phyloP scores from a whole-genome alignment of 768 basidiomycete genomes.

The Agaricus blazei region DNA sequence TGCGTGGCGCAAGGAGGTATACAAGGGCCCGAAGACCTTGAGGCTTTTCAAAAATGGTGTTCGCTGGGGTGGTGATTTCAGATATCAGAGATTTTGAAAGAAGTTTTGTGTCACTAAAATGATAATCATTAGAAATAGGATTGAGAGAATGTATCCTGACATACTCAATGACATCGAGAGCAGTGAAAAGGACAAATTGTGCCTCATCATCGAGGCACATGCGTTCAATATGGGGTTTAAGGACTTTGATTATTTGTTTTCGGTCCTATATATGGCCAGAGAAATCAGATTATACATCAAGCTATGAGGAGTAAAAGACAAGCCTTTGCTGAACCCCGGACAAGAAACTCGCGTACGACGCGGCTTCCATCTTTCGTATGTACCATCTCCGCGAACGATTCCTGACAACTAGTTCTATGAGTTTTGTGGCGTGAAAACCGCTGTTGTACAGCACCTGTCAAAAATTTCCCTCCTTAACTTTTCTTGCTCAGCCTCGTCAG shows the following conservation, averaged over 20 bases:
- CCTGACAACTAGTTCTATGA: constrained; percentile 56
- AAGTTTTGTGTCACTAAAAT: constrained; percentile 81
- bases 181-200: constrained; percentile 84
- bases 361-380: constrained; percentile 92
- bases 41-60: constrained; percentile 51
- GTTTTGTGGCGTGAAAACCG: not conserved
- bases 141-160: constrained; percentile 17
- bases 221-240: constrained; percentile 86
- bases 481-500: constrained; percentile 64
- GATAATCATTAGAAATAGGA: not conserved
- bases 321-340: constrained; percentile 79
- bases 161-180: constrained; percentile 86
- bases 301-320: not conserved
- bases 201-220: constrained; percentile 90
- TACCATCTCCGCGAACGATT: constrained; percentile 86
- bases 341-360: constrained; percentile 81
- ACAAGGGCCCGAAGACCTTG: constrained; percentile 82
- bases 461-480: constrained; percentile 76
- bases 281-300: not conserved
- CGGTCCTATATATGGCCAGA: constrained; percentile 53
- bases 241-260: constrained; percentile 83
- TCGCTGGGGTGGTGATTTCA: constrained; percentile 56
- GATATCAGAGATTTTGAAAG: constrained; percentile 73
- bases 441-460: constrained; percentile 52
- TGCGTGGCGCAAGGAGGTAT: constrained; percentile 79